Evolutionary conservation across 306 rosid species (phyloP), one percentile per base, ranked within the genome.

Genomic region (Benincasa hispida): DNA sequence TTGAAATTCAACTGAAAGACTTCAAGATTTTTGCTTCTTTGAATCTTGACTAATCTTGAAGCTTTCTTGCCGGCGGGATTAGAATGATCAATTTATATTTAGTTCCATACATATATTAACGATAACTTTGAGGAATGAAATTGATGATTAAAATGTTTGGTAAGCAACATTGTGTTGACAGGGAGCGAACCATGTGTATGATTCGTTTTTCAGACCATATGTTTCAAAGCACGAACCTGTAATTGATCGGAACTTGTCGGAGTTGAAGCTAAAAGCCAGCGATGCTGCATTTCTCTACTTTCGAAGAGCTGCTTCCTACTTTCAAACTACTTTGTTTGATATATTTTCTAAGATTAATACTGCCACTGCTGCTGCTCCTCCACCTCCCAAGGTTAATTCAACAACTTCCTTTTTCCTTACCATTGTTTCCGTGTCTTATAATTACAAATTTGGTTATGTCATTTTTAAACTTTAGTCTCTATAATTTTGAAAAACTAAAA

Each of bases 181-280:
- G 96, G 97, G 97, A 62, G 89, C 98, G 13, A 80, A 88, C 14
- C 86, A 88, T 80, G 98, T 93, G 70, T 93, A 91, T 55, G 91
- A 91, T 80, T 87, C 96, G 50, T 93, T 93, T 91, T 93, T 93
- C 69, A 84, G 88, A 83, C 98, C 98, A 8, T 93, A 89, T 81
- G 82, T 93, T 54, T 86, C 92, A 0, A 86, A 89, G 83, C 97
- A 93, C 42, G 97, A 93, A 86, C 63, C 84, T 21, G 96, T 89
- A 54, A 93, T 93, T 60, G 98, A 93, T 84, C 89, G 92, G 50
- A 91, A 72, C 81, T 84, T 93, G 87, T 75, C 85, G 87, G 97
- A 91, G 66, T 82, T 93, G 48, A 93, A 83, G 85, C 86, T 87
- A 21, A 89, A 91, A 79, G 97, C 96, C 9, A 95, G 88, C 56